Percentiles rank a stretch among this genome's conserved stretches.
Evolutionary conservation across 2,329 filamentous ascomycete genomes (phyloP).

Genomic region (Mycosphaerella arachidis): DNA sequence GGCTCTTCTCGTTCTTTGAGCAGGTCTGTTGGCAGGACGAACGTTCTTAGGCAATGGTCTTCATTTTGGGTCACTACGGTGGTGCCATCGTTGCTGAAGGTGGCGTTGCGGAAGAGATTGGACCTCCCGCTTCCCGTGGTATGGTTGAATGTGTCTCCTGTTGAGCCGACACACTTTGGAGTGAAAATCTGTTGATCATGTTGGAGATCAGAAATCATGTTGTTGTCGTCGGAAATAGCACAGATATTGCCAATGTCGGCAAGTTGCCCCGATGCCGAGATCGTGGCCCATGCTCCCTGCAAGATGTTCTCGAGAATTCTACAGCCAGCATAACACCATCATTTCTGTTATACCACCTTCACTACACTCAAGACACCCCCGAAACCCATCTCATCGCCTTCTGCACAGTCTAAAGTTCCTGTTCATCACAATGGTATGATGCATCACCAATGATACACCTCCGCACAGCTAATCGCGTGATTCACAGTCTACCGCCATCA

Average conservation of each 20-base stretch:
- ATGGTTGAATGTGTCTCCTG: constrained; percentile 18
- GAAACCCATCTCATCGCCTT: constrained; percentile 13
- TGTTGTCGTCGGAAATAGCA: neutral
- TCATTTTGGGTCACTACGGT: constrained; percentile 52
- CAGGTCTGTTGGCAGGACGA: constrained; percentile 50
- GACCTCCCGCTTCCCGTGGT: neutral
- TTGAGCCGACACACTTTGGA: constrained; percentile 25
- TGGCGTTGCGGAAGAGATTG: constrained; percentile 44
- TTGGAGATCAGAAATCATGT: constrained; percentile 4
- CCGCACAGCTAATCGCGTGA: constrained; percentile 20
- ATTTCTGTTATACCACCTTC: constrained; percentile 5
- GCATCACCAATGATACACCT: neutral
- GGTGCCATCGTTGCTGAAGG: constrained; percentile 53
- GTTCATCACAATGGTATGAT: constrained; percentile 26
- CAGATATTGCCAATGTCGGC: neutral
- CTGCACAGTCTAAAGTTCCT: neutral
- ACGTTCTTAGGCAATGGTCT: constrained; percentile 50
- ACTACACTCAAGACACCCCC: constrained; percentile 13
- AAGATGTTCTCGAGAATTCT: constrained; percentile 8
- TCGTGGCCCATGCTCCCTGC: neutral
- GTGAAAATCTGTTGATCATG: neutral
- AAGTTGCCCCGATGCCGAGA: neutral
- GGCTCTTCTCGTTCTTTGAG: constrained; percentile 37
- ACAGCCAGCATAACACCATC: constrained; percentile 2
- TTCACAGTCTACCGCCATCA: constrained; percentile 58